Evolutionary conservation across 1,284 basidiomycete genomes (phyloP), one percentile per base, ranked within the genome.

Genomic region (Ceratobasidium sp.): DNA sequence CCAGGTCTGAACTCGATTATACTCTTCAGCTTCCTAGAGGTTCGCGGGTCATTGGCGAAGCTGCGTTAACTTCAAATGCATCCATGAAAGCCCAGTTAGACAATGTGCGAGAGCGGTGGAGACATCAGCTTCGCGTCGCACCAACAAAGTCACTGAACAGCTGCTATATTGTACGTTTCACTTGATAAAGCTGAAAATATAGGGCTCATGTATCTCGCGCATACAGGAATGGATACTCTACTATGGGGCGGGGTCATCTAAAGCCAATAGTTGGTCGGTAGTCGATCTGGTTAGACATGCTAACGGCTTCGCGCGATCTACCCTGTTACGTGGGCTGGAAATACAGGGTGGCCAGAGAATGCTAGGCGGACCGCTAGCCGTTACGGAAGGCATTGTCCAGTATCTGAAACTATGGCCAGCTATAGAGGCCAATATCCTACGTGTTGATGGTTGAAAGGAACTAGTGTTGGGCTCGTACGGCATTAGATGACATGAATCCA

Each of bases 91-190:
- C 18, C 5, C 1, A 3, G 10, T 9, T 41, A 21, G 21, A 1
- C 34, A 2, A 21, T 2, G 12, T 34, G 4, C 34, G 36, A 12
- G 36, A 59, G 5, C 16, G 41, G 3, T 65, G 62, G 62, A 23
- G 34, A 23, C 6, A 21, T 8, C 46, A 65, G 39, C 48, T 65
- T 14, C n/a, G 23, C 28, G 28, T 34, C 18, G 30, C 62, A 8
- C 59, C 59, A 8, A 14, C 4, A 21, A 65, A 52, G 23, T 14
- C 46, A 1, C 26, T 65, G 9, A 65, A 53, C 21, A 32, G 62
- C 4, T 65, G 62, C 48, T 65, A 52, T 21, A 65, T 65, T 46
- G 62, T n/a, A n/a, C n/a, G n/a, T n/a, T n/a, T n/a, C n/a, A n/a
- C n/a, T 65, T 16, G 28, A 41, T 41, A 18, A 41, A 23, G n/a